Conservation (phyloP, 805 yeast genomes). For the Blastobotrys muscicola region DNA sequence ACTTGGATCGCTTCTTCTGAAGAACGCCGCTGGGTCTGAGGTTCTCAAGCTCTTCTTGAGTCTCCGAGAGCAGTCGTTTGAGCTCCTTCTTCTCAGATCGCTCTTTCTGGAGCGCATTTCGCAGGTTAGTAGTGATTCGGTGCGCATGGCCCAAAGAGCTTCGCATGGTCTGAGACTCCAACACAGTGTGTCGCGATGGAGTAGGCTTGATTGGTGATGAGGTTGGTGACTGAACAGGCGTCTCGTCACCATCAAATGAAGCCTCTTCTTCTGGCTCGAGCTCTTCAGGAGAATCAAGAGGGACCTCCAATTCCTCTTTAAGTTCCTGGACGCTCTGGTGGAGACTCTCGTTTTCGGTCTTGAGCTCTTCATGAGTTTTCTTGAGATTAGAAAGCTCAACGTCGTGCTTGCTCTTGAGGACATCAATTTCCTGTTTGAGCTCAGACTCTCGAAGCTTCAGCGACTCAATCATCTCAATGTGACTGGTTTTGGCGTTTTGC, state of each 20-base stretch:
- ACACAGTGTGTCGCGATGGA: conserved; percentile 23
- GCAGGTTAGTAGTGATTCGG: conserved; percentile 49
- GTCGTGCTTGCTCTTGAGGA: conserved; percentile 16
- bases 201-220: conserved; percentile 27
- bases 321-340: conserved; percentile 14
- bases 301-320: conserved; percentile 13
- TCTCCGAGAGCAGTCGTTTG: conserved; percentile 22
- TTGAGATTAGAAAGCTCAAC: conserved; percentile 16
- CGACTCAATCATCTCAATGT: conserved; percentile 23
- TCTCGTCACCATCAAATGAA: conserved; percentile 13
- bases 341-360: conserved; percentile 18
- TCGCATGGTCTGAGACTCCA: conserved; percentile 58
- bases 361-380: conserved; percentile 17
- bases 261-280: conserved; percentile 8
- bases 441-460: conserved; percentile 23
- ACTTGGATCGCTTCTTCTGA: conserved; percentile 9
- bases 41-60: conserved; percentile 20
- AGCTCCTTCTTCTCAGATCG: conserved; percentile 34
- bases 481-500: conserved; percentile 14
- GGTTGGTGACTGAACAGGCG: conserved; percentile 25
- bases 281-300: conserved; percentile 4
- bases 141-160: conserved; percentile 59
- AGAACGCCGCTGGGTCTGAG: background rate
- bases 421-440: conserved; percentile 18
- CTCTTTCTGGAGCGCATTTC: conserved; percentile 39